A percentile compares a stretch with the other conserved stretches of the same genome.
phyloP scores from a whole-genome alignment of 768 basidiomycete species.

The Rhodotorula kratochvilovae region DNA sequence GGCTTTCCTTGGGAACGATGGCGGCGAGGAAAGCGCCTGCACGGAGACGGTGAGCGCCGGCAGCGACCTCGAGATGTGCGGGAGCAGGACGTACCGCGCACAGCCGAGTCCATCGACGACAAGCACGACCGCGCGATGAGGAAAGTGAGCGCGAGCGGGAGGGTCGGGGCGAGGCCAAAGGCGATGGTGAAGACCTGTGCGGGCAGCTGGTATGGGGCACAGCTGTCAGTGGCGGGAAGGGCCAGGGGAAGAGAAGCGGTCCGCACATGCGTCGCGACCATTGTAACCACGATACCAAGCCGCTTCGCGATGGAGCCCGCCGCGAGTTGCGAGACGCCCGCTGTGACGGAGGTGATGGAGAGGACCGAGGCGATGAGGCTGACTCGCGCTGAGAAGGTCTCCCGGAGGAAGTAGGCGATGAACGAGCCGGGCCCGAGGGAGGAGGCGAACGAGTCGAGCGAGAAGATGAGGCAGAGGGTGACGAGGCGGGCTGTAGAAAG shows the following conservation, averaged over 20 bases:
- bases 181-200: constrained; percentile 29
- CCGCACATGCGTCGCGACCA: constrained; percentile 30
- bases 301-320: constrained; percentile 16
- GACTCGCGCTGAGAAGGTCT: constrained; percentile 3
- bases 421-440: constrained; percentile 29
- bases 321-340: constrained; percentile 14
- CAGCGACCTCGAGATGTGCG: no score
- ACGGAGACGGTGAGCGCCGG: not conserved
- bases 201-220: constrained; percentile 2
- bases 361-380: constrained; percentile 21
- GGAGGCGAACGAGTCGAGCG: constrained; percentile 29
- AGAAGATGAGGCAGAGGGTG: constrained; percentile 29
- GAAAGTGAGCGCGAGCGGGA: constrained; percentile 16
- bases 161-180: constrained; percentile 11
- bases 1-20: constrained; percentile 18
- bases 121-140: constrained; percentile 17
- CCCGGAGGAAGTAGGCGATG: constrained; percentile 28
- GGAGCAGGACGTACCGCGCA: constrained; percentile 6
- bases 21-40: constrained; percentile 33
- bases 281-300: constrained; percentile 21
- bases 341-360: constrained; percentile 16
- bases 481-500: constrained; percentile 22
- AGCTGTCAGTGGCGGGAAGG: no score
- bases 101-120: constrained; percentile 22
- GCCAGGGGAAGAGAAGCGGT: not conserved